phyloP scores from a whole-genome alignment of 2,329 filamentous ascomycete genomes.

The Penicillium verrucosum region DNA sequence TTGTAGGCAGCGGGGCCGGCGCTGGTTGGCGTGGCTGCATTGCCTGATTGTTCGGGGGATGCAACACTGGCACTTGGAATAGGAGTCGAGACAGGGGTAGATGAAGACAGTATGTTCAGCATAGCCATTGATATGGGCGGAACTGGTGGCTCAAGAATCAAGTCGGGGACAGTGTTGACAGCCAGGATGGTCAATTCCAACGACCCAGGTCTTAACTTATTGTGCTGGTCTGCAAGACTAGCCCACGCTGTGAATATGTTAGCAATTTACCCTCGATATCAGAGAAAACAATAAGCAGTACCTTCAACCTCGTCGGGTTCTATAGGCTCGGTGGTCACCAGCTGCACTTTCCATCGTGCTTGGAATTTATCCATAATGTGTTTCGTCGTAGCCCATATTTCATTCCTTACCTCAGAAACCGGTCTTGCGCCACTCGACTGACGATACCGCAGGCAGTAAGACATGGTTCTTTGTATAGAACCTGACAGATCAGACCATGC shows the following conservation, averaged over 20 bases:
- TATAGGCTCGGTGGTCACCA: slow-evolving; percentile 52
- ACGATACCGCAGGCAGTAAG: slow-evolving; percentile 52
- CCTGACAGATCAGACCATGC: slow-evolving; percentile 60
- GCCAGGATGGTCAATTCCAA: slow-evolving; percentile 38
- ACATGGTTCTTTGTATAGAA: slow-evolving; percentile 51
- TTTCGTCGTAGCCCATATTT: slow-evolving; percentile 57
- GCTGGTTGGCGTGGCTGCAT: slow-evolving; percentile 38
- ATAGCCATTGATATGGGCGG: slow-evolving; percentile 33
- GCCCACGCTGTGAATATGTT: slow-evolving; percentile 36
- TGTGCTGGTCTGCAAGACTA: slow-evolving; percentile 37
- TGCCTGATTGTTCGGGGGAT: slow-evolving; percentile 44
- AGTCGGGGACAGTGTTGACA: slow-evolving; percentile 35
- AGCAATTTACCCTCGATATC: slow-evolving; percentile 8
- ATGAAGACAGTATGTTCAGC: slow-evolving; percentile 33
- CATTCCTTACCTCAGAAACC: slow-evolving; percentile 51
- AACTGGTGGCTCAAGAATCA: slow-evolving; percentile 34
- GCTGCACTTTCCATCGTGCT: slow-evolving; percentile 55
- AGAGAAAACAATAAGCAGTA: slow-evolving; percentile 22
- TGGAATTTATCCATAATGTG: slow-evolving; percentile 53
- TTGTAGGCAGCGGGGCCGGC: slow-evolving; percentile 35
- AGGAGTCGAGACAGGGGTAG: slow-evolving; percentile 42
- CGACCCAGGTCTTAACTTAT: slow-evolving; percentile 32
- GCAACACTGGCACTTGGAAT: slow-evolving; percentile 33
- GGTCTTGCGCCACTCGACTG: slow-evolving; percentile 28
- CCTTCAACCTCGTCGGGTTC: slow-evolving; percentile 52